phyloP scores from a whole-genome alignment of 225 moss, liverwort and hornwort genomes.

The Sphagnum tenellum region DNA sequence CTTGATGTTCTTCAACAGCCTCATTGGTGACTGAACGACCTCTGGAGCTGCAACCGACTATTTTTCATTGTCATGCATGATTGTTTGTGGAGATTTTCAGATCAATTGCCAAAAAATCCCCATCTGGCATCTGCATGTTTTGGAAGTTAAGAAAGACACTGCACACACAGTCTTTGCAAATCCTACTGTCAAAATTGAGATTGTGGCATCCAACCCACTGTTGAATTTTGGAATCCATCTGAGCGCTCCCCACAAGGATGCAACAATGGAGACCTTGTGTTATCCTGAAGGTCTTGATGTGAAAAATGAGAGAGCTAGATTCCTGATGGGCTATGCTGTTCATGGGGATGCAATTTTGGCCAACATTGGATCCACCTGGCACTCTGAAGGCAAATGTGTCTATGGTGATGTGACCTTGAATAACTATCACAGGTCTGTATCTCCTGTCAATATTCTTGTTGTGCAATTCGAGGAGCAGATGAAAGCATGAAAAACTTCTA shows the following conservation, averaged over 20 bases:
- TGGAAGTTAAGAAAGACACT: slow-evolving; percentile 52
- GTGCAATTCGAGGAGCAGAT: too few relatives aligned
- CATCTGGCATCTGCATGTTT: slow-evolving; percentile 66
- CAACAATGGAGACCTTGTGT: too few relatives aligned
- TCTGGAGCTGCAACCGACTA: too few relatives aligned
- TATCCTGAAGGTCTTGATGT: slow-evolving; percentile 24
- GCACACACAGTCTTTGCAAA: slow-evolving; percentile 24
- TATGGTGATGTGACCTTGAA: slow-evolving; percentile 47
- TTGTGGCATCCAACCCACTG: too few relatives aligned
- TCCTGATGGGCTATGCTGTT: slow-evolving; percentile 71
- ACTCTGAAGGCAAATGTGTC: slow-evolving; percentile 48
- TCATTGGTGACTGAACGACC: too few relatives aligned
- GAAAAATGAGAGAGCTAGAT: slow-evolving; percentile 77
- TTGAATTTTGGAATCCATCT: too few relatives aligned
- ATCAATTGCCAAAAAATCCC: slow-evolving; percentile 67
- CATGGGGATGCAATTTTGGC: slow-evolving; percentile 85
- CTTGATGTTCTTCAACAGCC: neutral
- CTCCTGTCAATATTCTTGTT: neutral
- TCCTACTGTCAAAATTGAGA: too few relatives aligned
- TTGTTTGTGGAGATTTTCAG: slow-evolving; percentile 52
- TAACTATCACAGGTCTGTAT: slow-evolving; percentile 69
- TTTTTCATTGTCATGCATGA: too few relatives aligned
- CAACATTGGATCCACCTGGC: slow-evolving; percentile 78
- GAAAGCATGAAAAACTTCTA: too few relatives aligned
- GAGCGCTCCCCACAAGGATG: too few relatives aligned